A percentile compares a stretch with the other conserved stretches of the same genome.
Evolutionary conservation across 352 stramenopile species (phyloP).

Genomic region (Globisporangium canariense): DNA sequence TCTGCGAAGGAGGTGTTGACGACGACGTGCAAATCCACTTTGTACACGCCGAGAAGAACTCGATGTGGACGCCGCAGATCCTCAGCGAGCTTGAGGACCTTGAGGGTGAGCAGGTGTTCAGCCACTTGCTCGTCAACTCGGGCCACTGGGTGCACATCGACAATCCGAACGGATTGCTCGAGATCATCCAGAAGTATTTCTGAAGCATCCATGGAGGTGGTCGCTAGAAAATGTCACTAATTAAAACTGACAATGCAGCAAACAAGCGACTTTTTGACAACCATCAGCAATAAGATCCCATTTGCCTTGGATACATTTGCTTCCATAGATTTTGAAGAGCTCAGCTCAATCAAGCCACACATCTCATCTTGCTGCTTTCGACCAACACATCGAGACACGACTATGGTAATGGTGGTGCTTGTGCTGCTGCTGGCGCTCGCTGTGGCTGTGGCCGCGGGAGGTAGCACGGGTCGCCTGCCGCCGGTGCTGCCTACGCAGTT

Average conservation of each 20-base stretch:
- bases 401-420: background rate
- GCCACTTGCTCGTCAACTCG: conserved; percentile 65
- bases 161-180: conserved; percentile 69
- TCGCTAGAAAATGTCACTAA: background rate
- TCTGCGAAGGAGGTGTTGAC: conserved; percentile 29
- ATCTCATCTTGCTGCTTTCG: background rate
- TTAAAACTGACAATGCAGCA: background rate
- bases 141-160: conserved; percentile 88
- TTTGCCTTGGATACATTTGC: conserved; percentile 3
- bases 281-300: background rate
- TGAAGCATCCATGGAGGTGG: background rate
- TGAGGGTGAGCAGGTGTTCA: conserved; percentile 42
- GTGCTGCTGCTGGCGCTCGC: background rate
- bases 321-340: conserved; percentile 1
- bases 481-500: conserved; percentile 55
- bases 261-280: conserved; percentile 1
- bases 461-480: background rate
- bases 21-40: conserved; percentile 64
- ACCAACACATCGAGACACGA: background rate
- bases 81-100: conserved; percentile 43
- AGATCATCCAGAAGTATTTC: conserved; percentile 54
- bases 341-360: background rate
- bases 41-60: conserved; percentile 69
- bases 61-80: conserved; percentile 65
- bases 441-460: background rate